Percentiles rank a stretch among this genome's conserved stretches.
phyloP scores from a whole-genome alignment of 176 grass and related monocot genomes.

The Aegilops speltoides region DNA sequence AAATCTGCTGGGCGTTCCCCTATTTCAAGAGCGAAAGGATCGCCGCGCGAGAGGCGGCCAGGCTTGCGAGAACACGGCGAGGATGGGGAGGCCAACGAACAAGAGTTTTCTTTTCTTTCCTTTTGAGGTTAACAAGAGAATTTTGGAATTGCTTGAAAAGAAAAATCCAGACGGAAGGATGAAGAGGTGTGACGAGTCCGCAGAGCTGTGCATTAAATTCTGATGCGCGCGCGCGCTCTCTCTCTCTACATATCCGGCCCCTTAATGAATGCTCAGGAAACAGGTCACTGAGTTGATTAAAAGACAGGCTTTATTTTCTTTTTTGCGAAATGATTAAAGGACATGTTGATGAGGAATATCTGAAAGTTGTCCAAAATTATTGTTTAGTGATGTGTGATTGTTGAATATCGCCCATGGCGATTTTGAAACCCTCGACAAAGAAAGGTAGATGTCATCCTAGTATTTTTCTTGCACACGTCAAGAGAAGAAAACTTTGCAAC shows the following conservation, averaged over 20 bases:
- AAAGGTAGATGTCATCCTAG: neutral
- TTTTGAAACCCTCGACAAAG: neutral
- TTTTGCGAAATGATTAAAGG: conserved; percentile 19
- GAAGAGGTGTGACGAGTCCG: conserved; percentile 27
- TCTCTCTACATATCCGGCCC: conserved; percentile 32
- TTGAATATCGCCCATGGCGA: neutral
- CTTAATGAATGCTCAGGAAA: conserved; percentile 2
- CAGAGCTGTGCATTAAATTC: conserved; percentile 50
- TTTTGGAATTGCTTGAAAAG: conserved; percentile 28
- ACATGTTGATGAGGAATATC: conserved; percentile 7
- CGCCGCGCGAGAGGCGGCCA: neutral
- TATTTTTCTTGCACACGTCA: neutral
- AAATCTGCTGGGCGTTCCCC: conserved; percentile 4
- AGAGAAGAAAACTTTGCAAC: neutral
- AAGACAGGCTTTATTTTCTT: no score
- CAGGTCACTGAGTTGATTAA: conserved; percentile 6
- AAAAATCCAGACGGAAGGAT: conserved; percentile 29
- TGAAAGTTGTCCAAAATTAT: neutral
- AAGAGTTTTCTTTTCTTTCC: neutral
- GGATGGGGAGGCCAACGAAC: conserved; percentile 17
- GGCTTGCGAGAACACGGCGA: neutral
- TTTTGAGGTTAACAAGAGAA: neutral
- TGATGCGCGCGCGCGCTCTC: neutral
- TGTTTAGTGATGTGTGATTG: neutral
- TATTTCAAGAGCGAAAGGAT: neutral